Evolutionary conservation across 1,284 basidiomycete genomes (phyloP).

Genomic region (Uromyces viciae-fabae): DNA sequence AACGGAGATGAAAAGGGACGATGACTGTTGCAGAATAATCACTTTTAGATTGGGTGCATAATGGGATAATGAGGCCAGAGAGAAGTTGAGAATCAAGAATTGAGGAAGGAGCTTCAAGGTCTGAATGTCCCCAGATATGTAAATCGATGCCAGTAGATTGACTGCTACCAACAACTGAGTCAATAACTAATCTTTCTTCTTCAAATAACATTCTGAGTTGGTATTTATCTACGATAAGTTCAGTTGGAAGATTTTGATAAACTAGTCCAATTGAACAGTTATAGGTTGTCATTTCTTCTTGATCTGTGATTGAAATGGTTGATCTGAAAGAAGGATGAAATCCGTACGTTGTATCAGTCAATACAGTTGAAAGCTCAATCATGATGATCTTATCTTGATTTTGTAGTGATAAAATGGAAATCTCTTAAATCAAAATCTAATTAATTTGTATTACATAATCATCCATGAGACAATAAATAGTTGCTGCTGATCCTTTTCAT

Average conservation of each 20-base stretch:
- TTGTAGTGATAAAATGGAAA: too few relatives aligned
- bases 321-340: background rate
- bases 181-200: background rate
- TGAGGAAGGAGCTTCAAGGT: background rate
- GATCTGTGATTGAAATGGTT: background rate
- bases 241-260: background rate
- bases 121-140: background rate
- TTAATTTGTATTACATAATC: too few relatives aligned
- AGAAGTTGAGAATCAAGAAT: background rate
- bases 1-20: constrained; percentile 14
- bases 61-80: background rate
- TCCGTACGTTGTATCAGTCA: background rate
- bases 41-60: background rate
- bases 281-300: background rate
- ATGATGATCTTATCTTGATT: too few relatives aligned
- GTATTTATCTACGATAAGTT: constrained; percentile 6
- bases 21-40: background rate
- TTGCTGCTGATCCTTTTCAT: too few relatives aligned
- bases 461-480: too few relatives aligned
- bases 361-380: background rate
- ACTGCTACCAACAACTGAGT: too few relatives aligned
- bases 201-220: background rate
- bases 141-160: background rate
- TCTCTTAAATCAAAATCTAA: too few relatives aligned
- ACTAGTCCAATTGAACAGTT: background rate